These are phyloP conservation scores for Saturnispora sekii DNA, from an alignment of 805 yeast genomes.

Conservation along the genomic window DNA sequence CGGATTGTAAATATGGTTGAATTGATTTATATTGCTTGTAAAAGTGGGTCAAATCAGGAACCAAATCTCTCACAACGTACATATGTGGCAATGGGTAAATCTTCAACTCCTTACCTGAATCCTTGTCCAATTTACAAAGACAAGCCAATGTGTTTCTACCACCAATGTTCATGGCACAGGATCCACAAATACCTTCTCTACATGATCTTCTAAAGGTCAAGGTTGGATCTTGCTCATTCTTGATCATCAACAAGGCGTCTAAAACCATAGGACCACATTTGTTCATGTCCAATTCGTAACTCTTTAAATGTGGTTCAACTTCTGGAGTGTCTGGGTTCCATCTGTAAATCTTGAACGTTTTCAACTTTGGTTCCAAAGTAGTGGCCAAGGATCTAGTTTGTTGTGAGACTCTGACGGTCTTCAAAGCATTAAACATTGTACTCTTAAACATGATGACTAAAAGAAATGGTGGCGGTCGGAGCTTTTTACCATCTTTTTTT, in stretches of 20 bases:
- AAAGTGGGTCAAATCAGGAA: conserved; percentile 95
- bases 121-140: conserved; percentile 84
- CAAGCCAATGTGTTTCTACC: conserved; percentile 97
- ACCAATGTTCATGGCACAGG: conserved; percentile 99
- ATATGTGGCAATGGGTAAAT: conserved; percentile 97
- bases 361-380: conserved; percentile 51
- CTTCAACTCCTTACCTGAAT: conserved; percentile 64
- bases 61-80: conserved; percentile 94
- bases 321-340: conserved; percentile 98
- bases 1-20: conserved; percentile 91
- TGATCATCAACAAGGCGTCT: conserved; percentile 89
- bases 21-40: conserved; percentile 98
- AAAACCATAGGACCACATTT: conserved; percentile 96
- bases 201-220: conserved; percentile 96
- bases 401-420: background rate
- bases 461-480: too few species aligned
- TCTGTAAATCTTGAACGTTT: conserved; percentile 88
- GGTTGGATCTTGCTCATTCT: conserved; percentile 93
- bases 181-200: conserved; percentile 99
- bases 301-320: conserved; percentile 77
- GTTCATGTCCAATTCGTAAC: conserved; percentile 77
- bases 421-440: background rate
- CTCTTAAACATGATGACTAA: too few species aligned
- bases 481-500: too few species aligned
- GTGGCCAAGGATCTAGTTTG: conserved; percentile 35